Evolutionary conservation across 352 stramenopile species (phyloP), one percentile per base, ranked within the genome.

Genomic region (Saprolegnia diclina): DNA sequence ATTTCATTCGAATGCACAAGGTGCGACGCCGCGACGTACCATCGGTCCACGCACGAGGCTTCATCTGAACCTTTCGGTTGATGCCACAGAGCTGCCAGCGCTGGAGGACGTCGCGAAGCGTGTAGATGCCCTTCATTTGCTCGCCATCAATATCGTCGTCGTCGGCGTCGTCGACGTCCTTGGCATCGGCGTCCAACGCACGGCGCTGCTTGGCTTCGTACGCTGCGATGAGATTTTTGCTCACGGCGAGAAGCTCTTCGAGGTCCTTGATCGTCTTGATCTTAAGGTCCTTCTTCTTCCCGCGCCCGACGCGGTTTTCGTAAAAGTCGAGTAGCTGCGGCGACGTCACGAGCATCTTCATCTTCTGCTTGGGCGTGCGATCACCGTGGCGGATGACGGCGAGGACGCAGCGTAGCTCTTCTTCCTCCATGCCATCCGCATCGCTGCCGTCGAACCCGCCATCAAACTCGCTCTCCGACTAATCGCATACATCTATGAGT

Each of bases 331-430:
- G 71, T 54, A 98, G 96, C n/a, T 80, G 82, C 26, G 90, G 87
- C 68, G 96, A 89, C 56, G 83, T 91, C 35, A 97, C 86, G 53
- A 93, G 85, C 84, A 98, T 97, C 78, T 98, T 98, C 85, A 98
- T 95, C 77, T 99, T 99, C 78, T 99, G 97, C 83, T 99, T 99
- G 5, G 98, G 98, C 10, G 97, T 99, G 57, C 98, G 85, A 78
- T 99, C 98, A 5, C 97, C 98, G 70, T 99, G 98, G 53, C 97
- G 88, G 53, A 99, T 96, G n/a, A 99, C 92, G 4, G 97, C 97
- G 59, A 99, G 92, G 53, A 99, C 97, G 71, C 97, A 99, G 22
- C 97, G 91, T 54, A 99, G 80, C 76, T 99, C 97, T 77, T 99
- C 95, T 74, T 98, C 83, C 11, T 59, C 46, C 29, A 35, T 35